Base-by-base conservation (phyloP, 2,329 filamentous ascomycete species). In the Clonostachys byssicola region DNA sequence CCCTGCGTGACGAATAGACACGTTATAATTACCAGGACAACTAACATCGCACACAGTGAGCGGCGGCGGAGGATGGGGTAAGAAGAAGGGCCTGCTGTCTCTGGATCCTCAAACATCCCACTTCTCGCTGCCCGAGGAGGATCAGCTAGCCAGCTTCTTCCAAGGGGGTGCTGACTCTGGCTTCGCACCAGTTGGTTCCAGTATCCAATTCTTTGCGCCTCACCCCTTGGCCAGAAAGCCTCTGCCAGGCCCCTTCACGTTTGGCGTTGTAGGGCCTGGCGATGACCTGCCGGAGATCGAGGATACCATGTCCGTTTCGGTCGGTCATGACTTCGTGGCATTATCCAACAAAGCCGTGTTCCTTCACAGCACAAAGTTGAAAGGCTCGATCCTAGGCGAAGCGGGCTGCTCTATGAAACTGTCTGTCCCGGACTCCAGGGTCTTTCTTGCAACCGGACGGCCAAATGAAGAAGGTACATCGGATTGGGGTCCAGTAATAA, bases 21-120 rank as follows among this genome's bases (percentile, higher is more conserved):
- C 23, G 23, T 30, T 10, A 30, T 30, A 30, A 30, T 30, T 30
- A 30, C 23, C 10, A 30, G 23, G 23, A 30, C 23, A 30, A 30
- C 23, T 30, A 30, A 30, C 23, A 30, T 30, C 23, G 23, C 23
- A 2, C 13, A 36, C 40, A 76, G 80, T 92, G 52, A 91, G 88
- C 57, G 89, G 89, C 5, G 89, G 89, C 42, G 89, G 89, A 40
- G 89, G 89, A 17, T 95, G 89, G 89, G 89, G 89, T 14, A 73
- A 79, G 47, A 94, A 92, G 62, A 83, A 86, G 56, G 89, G 89
- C 1, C 70, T 95, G 1, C 69, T 95, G 4, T 89, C 89, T 6
- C 73, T 95, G 5, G 89, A 94, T 58, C 88, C 89, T 5, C 78
- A 89, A 53, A 75, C 71, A 14, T 72, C 63, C 17, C 78, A 80